These are phyloP conservation scores for Omphalotus olearius DNA, from an alignment of 1,284 basidiomycete genomes.

Conservation along the genomic window DNA sequence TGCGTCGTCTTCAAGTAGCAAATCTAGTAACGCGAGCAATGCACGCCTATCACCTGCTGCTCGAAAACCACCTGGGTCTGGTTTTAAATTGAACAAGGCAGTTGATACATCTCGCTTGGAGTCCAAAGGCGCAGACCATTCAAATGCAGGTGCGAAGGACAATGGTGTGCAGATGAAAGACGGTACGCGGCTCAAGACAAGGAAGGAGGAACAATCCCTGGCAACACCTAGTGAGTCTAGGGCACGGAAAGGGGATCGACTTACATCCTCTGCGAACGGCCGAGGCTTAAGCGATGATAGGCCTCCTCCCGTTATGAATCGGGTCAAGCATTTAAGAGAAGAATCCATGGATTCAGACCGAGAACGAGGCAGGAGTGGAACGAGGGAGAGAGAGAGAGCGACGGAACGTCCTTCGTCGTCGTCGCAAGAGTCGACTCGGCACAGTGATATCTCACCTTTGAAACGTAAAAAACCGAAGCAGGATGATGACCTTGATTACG, in stretches of 20 bases:
- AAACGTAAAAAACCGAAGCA: constrained; percentile 33
- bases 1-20: not conserved
- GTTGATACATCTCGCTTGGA: constrained; percentile 18
- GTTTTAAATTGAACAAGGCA: constrained; percentile 30
- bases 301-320: constrained; percentile 9
- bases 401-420: constrained; percentile 17
- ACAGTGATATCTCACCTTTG: constrained; percentile 13
- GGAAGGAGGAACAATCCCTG: not conserved
- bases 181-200: constrained; percentile 13
- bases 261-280: constrained; percentile 7
- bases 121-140: not conserved
- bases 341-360: constrained; percentile 20
- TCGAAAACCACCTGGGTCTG: constrained; percentile 46
- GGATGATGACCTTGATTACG: constrained; percentile 23
- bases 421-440: constrained; percentile 1
- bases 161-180: constrained; percentile 6
- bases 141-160: not conserved
- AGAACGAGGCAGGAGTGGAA: constrained; percentile 13
- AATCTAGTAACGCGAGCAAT: constrained; percentile 4
- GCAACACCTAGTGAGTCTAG: not conserved
- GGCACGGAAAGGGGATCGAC: constrained; percentile 7
- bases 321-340: constrained; percentile 13
- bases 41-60: constrained; percentile 18
- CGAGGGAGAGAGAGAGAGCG: constrained; percentile 12
- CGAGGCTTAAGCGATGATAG: constrained; percentile 5